Conservation (phyloP, 1,284 basidiomycete genomes). For the Sanghuangporus baumii region DNA sequence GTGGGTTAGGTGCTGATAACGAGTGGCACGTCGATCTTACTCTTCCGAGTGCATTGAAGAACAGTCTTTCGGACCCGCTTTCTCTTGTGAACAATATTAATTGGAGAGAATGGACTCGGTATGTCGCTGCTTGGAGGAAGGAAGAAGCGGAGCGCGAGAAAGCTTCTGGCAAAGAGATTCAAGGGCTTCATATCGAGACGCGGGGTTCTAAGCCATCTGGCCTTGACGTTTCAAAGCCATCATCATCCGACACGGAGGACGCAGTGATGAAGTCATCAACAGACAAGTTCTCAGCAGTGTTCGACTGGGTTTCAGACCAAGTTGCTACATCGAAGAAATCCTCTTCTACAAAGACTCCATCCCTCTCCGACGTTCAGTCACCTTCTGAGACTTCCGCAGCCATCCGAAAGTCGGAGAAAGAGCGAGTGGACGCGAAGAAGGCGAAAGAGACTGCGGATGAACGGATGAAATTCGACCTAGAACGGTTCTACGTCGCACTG, state of each 20-base stretch:
- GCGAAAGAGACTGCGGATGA: conserved; percentile 37
- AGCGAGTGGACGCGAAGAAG: conserved; percentile 22
- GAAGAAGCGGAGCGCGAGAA: conserved; percentile 34
- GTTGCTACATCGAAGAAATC: conserved; percentile 36
- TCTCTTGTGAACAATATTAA: conserved; percentile 21
- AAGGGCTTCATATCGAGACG: conserved; percentile 4
- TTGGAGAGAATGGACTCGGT: conserved; percentile 54
- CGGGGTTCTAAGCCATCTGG: background rate
- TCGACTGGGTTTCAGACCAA: conserved; percentile 75
- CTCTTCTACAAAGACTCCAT: conserved; percentile 17
- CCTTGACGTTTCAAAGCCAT: background rate
- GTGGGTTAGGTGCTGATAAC: conserved; percentile 32
- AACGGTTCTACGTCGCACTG: conserved; percentile 72
- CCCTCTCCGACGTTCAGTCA: conserved; percentile 10
- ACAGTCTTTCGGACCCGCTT: conserved; percentile 9
- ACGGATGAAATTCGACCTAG: conserved; percentile 57
- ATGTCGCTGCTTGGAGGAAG: conserved; percentile 55
- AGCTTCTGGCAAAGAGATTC: conserved; percentile 17
- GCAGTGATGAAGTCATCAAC: conserved; percentile 60
- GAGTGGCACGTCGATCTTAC: conserved; percentile 57
- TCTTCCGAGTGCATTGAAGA: conserved; percentile 27
- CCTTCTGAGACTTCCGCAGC: conserved; percentile 12
- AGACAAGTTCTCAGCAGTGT: conserved; percentile 61
- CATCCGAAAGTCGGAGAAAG: conserved; percentile 14
- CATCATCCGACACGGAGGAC: conserved; percentile 26